A percentile compares a stretch with the other conserved stretches of the same genome.
Evolutionary conservation across 2,329 filamentous ascomycete species (phyloP).

Genomic region (Hirsutella thompsonii): DNA sequence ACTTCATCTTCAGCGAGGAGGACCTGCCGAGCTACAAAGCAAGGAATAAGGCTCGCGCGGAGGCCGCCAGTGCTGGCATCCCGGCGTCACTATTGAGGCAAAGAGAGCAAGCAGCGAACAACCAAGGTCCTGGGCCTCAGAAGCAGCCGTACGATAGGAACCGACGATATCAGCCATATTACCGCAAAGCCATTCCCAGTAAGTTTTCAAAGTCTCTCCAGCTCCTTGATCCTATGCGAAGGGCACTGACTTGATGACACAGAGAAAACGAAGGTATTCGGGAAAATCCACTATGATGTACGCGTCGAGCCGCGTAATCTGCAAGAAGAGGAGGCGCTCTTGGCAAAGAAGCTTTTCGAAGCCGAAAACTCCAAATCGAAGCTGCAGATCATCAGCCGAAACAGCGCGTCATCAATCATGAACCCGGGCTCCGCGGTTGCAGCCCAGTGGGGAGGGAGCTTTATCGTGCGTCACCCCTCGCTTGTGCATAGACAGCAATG

Average conservation of each 20-base stretch:
- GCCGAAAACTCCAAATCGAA: conserved; percentile 36
- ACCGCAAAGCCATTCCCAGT: conserved; percentile 65
- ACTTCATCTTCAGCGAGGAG: conserved; percentile 87
- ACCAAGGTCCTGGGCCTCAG: conserved; percentile 10
- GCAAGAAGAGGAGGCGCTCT: conserved; percentile 51
- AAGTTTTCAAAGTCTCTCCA: conserved; percentile 17
- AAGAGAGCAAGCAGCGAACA: conserved; percentile 5
- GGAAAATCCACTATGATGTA: conserved; percentile 63
- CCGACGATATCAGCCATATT: conserved; percentile 43
- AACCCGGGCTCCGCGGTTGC: conserved; percentile 36
- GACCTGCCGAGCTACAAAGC: conserved; percentile 52
- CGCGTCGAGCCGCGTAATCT: conserved; percentile 63
- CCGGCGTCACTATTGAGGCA: conserved; percentile 41
- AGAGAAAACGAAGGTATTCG: conserved; percentile 70
- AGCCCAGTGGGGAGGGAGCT: conserved; percentile 27
- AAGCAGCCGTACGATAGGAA: conserved; percentile 32
- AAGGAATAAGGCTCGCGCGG: conserved; percentile 38
- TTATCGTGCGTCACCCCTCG: conserved; percentile 38
- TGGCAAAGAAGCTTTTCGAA: conserved; percentile 42
- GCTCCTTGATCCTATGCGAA: not conserved
- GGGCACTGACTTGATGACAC: conserved; percentile 9
- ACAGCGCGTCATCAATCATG: conserved; percentile 37
- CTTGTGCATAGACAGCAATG: too few relatives aligned
- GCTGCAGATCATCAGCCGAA: conserved; percentile 35
- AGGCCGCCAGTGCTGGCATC: conserved; percentile 44